Percentiles rank a stretch among this genome's conserved stretches.
Evolutionary conservation across 495 filamentous ascomycete genomes (phyloP).

Genomic region (Cercophora sp.): DNA sequence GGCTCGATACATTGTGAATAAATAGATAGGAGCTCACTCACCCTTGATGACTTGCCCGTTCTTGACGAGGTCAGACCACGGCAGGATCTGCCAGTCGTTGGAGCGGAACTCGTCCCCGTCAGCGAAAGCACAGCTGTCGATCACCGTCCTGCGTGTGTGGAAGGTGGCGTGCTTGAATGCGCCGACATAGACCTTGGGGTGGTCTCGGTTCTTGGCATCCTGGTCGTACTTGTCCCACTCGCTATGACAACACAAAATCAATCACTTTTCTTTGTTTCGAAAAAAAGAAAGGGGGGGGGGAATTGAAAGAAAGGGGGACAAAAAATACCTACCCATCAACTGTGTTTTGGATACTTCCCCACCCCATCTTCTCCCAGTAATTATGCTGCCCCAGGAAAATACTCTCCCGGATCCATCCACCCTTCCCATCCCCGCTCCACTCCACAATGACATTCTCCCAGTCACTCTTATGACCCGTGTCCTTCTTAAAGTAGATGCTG

Average conservation of each 20-base stretch:
- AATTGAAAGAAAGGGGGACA: too few relatives aligned
- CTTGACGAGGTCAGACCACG: conserved; percentile 4
- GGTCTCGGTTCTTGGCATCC: conserved; percentile 4
- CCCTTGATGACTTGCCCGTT: conserved; percentile 1
- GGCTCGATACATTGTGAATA: neutral
- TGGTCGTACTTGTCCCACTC: conserved; percentile 4
- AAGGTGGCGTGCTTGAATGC: neutral
- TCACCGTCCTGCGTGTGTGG: neutral
- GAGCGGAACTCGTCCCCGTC: conserved; percentile 1
- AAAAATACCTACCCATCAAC: neutral
- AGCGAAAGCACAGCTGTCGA: conserved; percentile 3
- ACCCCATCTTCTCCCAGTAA: conserved; percentile 2
- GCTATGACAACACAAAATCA: neutral
- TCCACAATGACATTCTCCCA: conserved; percentile 3
- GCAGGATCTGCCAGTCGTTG: conserved; percentile 2
- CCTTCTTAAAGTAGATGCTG: conserved; percentile 5
- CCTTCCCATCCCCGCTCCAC: conserved; percentile 1
- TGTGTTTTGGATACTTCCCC: neutral
- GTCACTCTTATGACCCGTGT: neutral
- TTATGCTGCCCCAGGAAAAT: conserved; percentile 2
- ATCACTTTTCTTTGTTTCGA: neutral
- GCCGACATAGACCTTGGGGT: conserved; percentile 3
- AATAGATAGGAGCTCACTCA: neutral
- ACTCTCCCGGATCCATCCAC: neutral
- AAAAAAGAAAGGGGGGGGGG: neutral